A percentile compares a stretch with the other conserved stretches of the same genome.
These are phyloP conservation scores for Elongisporangium anandrum DNA, from an alignment of 352 stramenopile genomes.

Conservation along the genomic window DNA sequence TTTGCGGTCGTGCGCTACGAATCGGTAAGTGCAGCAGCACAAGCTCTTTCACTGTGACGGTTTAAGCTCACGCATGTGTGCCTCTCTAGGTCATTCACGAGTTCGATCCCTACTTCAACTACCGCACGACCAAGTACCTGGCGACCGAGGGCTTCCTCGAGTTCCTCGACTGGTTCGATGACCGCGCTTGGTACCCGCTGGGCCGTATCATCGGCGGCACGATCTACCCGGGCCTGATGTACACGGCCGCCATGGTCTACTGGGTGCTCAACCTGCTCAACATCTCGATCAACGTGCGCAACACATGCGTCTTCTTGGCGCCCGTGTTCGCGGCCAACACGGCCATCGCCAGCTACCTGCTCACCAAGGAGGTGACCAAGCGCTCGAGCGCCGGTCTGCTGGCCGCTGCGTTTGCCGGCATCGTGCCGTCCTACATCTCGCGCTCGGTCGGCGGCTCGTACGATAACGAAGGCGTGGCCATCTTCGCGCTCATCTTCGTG, in stretches of 20 bases:
- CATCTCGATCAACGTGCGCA: conserved; percentile 91
- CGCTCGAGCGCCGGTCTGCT: conserved; percentile 85
- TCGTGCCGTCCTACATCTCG: conserved; percentile 97
- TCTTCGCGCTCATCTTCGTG: conserved; percentile 96
- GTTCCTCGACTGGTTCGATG: conserved; percentile 98
- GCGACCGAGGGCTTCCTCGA: conserved; percentile 92
- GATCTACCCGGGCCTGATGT: conserved; percentile 93
- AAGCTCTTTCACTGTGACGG: too few species aligned
- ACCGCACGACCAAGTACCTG: conserved; percentile 96
- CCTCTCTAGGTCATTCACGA: conserved; percentile 79
- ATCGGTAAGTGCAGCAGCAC: too few species aligned
- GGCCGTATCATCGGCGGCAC: conserved; percentile 91
- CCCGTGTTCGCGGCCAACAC: conserved; percentile 89
- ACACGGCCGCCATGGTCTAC: conserved; percentile 86
- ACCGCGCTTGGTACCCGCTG: conserved; percentile 92
- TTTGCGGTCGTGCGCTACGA: conserved; percentile 93
- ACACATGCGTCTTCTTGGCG: conserved; percentile 91
- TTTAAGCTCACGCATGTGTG: conserved; percentile 1
- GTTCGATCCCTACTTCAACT: conserved; percentile 98
- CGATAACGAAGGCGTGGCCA: conserved; percentile 98
- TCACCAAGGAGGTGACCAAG: conserved; percentile 90
- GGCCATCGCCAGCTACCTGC: conserved; percentile 84
- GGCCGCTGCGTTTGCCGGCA: conserved; percentile 93
- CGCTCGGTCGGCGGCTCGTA: conserved; percentile 96
- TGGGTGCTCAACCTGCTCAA: conserved; percentile 89